Evolutionary conservation across 164 flowering plant genomes (phyloP), one percentile per base, ranked within the genome.

Genomic region (Magnolia kwangsiensis): DNA sequence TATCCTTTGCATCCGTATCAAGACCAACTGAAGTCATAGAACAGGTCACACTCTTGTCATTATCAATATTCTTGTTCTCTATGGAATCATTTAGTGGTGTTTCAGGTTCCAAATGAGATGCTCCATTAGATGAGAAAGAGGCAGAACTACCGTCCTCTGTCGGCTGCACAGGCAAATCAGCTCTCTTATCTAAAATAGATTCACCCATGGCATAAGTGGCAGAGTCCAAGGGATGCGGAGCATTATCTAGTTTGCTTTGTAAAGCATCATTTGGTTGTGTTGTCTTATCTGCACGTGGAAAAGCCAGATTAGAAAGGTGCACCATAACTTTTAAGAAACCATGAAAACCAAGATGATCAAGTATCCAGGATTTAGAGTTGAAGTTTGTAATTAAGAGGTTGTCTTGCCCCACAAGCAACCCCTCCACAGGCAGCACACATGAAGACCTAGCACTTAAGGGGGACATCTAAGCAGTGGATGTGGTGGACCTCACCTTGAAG

Each of bases 261-360:
- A 27, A 24, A 69, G 37, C 78, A 67, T 76, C 65, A 14, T 21
- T 45, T 29, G 64, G 16, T 59, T 76, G 68, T 72, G 63, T 51
- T 67, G 1, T 51, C 3, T 59, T 50, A 78, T 69, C 86, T 83
- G 79, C 78, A 78, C 13, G 67, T 37, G 51, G 51, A 74, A 21
- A 59, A 67, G 64, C 3, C 3, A 20, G 50, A 23, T 55, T 55
- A 55, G 63, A 50, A 51, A 72, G 58, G 14, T 20, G 72, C 74
- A 24, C 58, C 64, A 51, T 10, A 51, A 72, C 19, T 51, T 51
- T 55, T 18, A 55, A 51, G 18, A 24, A 72, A 23, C 64, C 63
- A 72, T 8, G 14, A 18, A 13, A 49, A 70, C 20, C 71, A 68
- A 65, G 68, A 8, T 29, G 8, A 29, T 24, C 18, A 16, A 1